Percentiles rank a stretch among this genome's conserved stretches.
phyloP scores from a whole-genome alignment of 2,329 filamentous ascomycete genomes.

The Cladosporium phlei region DNA sequence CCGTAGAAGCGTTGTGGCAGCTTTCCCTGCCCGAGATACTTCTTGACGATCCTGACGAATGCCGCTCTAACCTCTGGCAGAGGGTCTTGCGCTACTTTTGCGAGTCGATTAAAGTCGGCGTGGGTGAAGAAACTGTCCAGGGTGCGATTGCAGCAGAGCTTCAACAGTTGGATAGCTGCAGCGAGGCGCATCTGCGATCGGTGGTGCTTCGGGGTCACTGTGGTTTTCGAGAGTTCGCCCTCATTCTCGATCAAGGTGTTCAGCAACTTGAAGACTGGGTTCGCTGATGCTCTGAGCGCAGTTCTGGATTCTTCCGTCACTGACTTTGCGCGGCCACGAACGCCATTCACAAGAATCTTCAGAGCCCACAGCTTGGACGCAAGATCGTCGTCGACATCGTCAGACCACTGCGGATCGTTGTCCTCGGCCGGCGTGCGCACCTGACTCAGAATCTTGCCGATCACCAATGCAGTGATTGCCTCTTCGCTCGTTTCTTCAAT shows the following conservation, averaged over 20 bases:
- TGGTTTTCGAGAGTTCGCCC: slow-evolving; percentile 72
- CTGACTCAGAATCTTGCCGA: slow-evolving; percentile 68
- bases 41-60: slow-evolving; percentile 83
- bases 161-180: slow-evolving; percentile 73
- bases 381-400: slow-evolving; percentile 71
- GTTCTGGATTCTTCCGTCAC: slow-evolving; percentile 33
- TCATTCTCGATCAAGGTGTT: slow-evolving; percentile 68
- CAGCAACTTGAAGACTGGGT: slow-evolving; percentile 71
- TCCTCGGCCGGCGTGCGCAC: slow-evolving; percentile 52
- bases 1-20: slow-evolving; percentile 78
- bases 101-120: slow-evolving; percentile 73
- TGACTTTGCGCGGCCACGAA: slow-evolving; percentile 53
- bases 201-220: slow-evolving; percentile 69
- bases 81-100: slow-evolving; percentile 74
- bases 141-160: slow-evolving; percentile 71
- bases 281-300: slow-evolving; percentile 49
- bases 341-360: slow-evolving; percentile 78
- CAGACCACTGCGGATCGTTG: slow-evolving; percentile 41
- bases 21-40: slow-evolving; percentile 71
- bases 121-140: slow-evolving; percentile 72
- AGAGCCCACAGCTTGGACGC: slow-evolving; percentile 78
- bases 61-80: slow-evolving; percentile 67
- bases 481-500: slow-evolving; percentile 66
- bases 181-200: slow-evolving; percentile 74
- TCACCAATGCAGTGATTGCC: slow-evolving; percentile 70